phyloP scores from a whole-genome alignment of 495 filamentous ascomycete genomes.

The Penicillium lividum region DNA sequence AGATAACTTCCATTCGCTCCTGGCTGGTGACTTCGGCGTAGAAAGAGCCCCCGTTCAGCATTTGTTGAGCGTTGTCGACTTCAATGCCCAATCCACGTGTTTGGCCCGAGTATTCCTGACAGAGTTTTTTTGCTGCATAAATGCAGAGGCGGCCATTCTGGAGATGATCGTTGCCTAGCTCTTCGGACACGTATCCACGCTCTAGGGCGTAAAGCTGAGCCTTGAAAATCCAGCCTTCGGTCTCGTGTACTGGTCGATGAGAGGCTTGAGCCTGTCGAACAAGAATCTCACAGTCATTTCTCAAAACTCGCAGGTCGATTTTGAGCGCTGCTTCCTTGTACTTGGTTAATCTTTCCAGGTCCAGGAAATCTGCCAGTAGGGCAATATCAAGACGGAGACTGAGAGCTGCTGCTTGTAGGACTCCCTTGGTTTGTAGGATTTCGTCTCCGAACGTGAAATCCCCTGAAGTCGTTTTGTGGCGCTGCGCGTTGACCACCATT shows the following conservation, averaged over 20 bases:
- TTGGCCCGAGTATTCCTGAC: neutral
- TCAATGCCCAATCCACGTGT: neutral
- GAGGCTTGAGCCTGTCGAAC: neutral
- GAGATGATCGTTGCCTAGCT: slow-evolving; percentile 5
- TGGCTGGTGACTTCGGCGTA: neutral
- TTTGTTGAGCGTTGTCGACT: neutral
- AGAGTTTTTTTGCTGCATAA: neutral
- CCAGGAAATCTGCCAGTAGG: slow-evolving; percentile 56
- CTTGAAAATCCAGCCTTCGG: slow-evolving; percentile 36
- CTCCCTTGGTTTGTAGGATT: slow-evolving; percentile 48
- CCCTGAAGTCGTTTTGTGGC: slow-evolving; percentile 34
- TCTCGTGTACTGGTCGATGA: slow-evolving; percentile 20
- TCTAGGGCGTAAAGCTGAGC: slow-evolving; percentile 42
- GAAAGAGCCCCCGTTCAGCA: neutral
- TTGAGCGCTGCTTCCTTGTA: neutral
- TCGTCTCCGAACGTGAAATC: slow-evolving; percentile 45
- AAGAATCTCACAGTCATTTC: neutral
- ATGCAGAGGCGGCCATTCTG: neutral
- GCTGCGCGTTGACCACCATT: slow-evolving; percentile 29
- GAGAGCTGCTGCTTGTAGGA: slow-evolving; percentile 51
- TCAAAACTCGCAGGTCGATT: neutral
- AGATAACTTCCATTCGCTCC: neutral
- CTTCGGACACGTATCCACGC: slow-evolving; percentile 1
- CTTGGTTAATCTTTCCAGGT: neutral
- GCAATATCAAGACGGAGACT: slow-evolving; percentile 56